Conservation (phyloP, 495 filamentous ascomycete species). For the Penicillium roqueforti region DNA sequence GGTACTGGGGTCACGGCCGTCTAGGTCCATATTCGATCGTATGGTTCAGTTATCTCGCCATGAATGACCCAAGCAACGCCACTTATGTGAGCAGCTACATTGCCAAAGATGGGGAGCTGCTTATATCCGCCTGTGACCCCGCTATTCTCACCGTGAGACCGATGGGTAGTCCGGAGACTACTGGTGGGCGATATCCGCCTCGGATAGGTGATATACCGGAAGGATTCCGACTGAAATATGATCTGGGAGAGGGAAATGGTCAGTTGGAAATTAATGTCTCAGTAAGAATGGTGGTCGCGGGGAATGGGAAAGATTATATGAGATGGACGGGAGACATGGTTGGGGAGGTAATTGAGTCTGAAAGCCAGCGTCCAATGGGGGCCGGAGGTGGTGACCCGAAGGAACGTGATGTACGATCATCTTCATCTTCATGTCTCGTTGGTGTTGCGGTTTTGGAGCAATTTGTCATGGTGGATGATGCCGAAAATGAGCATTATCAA, state of each 20-base stretch:
- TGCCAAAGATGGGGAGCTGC: conserved; percentile 20
- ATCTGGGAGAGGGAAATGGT: conserved; percentile 2
- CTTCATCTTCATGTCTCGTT: neutral
- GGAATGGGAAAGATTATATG: conserved; percentile 21
- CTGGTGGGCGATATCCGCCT: conserved; percentile 21
- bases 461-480: conserved; percentile 14
- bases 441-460: conserved; percentile 25
- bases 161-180: conserved; percentile 8
- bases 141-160: conserved; percentile 16
- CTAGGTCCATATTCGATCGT: conserved; percentile 37
- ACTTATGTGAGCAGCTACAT: conserved; percentile 34
- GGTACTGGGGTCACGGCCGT: conserved; percentile 43
- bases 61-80: conserved; percentile 13
- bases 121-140: conserved; percentile 17
- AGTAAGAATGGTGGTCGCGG: conserved; percentile 9
- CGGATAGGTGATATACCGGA: conserved; percentile 15
- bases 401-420: neutral
- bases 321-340: conserved; percentile 26
- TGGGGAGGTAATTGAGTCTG: conserved; percentile 15
- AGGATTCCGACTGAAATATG: conserved; percentile 18
- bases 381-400: neutral
- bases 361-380: neutral
- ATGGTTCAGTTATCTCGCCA: conserved; percentile 34
- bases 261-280: conserved; percentile 22
- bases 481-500: conserved; percentile 15